Base-by-base conservation (phyloP, 2,329 filamentous ascomycete genomes). In the Beauveria caledonica region DNA sequence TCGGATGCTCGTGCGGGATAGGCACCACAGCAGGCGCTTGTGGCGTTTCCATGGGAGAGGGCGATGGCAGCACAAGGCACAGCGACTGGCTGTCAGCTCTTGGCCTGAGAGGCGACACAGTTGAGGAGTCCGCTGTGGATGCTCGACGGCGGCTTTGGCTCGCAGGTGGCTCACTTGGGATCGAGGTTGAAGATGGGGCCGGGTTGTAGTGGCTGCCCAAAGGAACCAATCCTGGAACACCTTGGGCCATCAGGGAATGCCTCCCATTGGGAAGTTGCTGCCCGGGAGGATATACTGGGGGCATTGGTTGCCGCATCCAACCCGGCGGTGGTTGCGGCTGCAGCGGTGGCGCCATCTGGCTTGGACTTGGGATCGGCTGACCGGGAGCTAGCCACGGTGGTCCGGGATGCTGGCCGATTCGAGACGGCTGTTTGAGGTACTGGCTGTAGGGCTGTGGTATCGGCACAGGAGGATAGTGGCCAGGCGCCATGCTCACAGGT, bases 361-460 rank as follows among this genome's bases (percentile, higher is more conserved):
- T 9, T 2, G 42, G 33, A 10, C 7, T 13, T 1, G 42, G 33
- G 15, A 8, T 7, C 23, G 13, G 58, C 29, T 60, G 58, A 5
- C 44, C 44, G 1, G 50, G 33, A 10, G 50, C 11, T 5, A 54
- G 15, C 50, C 58, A 55, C 15, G 40, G 21, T 1, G 40, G 44
- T 8, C 19, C 25, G 5, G 42, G 19, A 17, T 44, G 42, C 19
- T 54, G 56, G n/a, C 6, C 9, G 10, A 21, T 15, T 13, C 8
- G 55, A 2, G 33, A 7, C 1, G 40, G 39, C 11, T 46, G 50
- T 1, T 21, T 13, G 21, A 33, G 58, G 5, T 55, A 49, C 25
- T 60, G 50, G 17, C 10, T 17, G 44, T 60, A 60, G 1, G 58
- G 49, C 15, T 40, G 49, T 23, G 58, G 58, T 15, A 60, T 54